A percentile compares a stretch with the other conserved stretches of the same genome.
These are phyloP conservation scores for Dioscorea alata DNA, from an alignment of 106 monocot genomes.

Conservation along the genomic window DNA sequence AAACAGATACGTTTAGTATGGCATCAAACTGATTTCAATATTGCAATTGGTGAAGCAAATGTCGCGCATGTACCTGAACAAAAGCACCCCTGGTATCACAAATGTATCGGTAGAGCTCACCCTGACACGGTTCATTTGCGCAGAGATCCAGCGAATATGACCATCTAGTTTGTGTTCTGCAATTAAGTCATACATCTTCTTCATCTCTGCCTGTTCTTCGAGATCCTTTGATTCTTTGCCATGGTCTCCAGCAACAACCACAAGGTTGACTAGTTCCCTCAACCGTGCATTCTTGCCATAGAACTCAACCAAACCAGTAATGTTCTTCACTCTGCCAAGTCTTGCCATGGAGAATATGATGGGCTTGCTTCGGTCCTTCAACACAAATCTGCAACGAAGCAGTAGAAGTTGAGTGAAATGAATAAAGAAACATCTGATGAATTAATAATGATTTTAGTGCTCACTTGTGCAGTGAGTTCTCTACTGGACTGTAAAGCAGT, in stretches of 20 bases:
- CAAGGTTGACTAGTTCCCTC: slow-evolving; percentile 61
- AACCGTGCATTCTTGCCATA: slow-evolving; percentile 50
- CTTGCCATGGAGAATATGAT: slow-evolving; percentile 88
- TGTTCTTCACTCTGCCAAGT: slow-evolving; percentile 63
- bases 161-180: slow-evolving; percentile 67
- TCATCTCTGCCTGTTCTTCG: slow-evolving; percentile 63
- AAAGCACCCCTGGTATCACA: slow-evolving; percentile 62
- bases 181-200: slow-evolving; percentile 62
- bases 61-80: slow-evolving; percentile 52
- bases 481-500: slow-evolving; percentile 40
- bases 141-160: slow-evolving; percentile 80
- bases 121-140: slow-evolving; percentile 74
- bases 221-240: slow-evolving; percentile 58
- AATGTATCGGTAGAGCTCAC: slow-evolving; percentile 69
- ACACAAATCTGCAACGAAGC: slow-evolving; percentile 27
- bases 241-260: slow-evolving; percentile 76
- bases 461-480: slow-evolving; percentile 62
- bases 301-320: too few species aligned
- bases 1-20: background rate
- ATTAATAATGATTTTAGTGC: background rate
- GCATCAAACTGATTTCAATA: background rate
- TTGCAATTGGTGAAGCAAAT: background rate
- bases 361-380: slow-evolving; percentile 63
- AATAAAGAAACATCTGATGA: background rate
- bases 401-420: background rate